These are phyloP conservation scores for Viola pubescens DNA, from an alignment of 441 rosid genomes.

Conservation along the genomic window DNA sequence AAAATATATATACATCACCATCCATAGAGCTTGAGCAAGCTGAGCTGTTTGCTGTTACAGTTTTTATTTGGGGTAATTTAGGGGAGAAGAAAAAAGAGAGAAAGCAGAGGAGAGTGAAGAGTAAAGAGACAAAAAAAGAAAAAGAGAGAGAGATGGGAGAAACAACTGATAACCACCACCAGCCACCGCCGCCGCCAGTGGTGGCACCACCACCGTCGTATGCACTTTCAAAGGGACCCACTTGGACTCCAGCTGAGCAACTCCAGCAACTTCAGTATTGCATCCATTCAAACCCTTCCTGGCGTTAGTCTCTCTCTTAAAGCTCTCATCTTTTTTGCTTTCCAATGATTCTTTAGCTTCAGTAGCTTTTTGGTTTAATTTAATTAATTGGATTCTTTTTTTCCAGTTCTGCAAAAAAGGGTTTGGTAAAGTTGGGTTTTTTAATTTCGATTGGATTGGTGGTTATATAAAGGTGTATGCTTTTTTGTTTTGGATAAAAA, in stretches of 20 bases:
- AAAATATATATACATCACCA: too few species aligned
- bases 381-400: not conserved
- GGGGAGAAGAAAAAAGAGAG: too few species aligned
- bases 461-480: too few species aligned
- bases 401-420: conserved; percentile 19
- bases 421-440: conserved; percentile 18
- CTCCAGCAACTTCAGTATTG: conserved; percentile 77
- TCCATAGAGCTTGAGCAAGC: too few species aligned
- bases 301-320: conserved; percentile 54
- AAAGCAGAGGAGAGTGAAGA: not conserved
- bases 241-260: conserved; percentile 74
- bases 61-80: too few species aligned
- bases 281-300: conserved; percentile 90
- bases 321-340: not conserved
- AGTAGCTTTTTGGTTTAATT: not conserved
- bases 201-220: conserved; percentile 30
- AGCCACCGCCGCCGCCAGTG: conserved; percentile 34
- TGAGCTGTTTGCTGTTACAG: too few species aligned
- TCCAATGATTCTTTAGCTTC: not conserved
- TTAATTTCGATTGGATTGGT: not conserved
- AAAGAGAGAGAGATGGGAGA: conserved; percentile 45
- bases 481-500: not conserved
- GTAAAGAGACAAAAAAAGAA: not conserved
- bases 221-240: conserved; percentile 46
- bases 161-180: conserved; percentile 40